A percentile compares a stretch with the other conserved stretches of the same genome.
These are phyloP conservation scores for Aspergillus sp. DNA, from an alignment of 2,329 filamentous ascomycete species.

Conservation along the genomic window DNA sequence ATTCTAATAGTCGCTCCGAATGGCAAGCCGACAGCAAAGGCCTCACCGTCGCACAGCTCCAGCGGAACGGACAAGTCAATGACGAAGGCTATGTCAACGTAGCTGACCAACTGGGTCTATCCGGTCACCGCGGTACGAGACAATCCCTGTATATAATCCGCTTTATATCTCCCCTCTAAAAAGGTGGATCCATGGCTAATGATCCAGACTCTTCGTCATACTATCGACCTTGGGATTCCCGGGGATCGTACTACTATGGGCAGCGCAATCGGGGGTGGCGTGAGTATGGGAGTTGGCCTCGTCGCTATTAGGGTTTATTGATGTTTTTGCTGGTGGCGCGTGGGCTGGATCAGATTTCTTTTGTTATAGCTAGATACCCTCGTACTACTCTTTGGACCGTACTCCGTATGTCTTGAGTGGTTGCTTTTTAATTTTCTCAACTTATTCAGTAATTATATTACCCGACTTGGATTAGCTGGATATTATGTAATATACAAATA, in stretches of 20 bases:
- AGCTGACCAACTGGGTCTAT: constrained; percentile 34
- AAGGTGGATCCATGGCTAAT: not conserved
- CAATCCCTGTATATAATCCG: constrained; percentile 12
- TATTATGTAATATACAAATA: too few relatives aligned
- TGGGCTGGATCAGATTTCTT: too few relatives aligned
- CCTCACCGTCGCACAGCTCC: constrained; percentile 25
- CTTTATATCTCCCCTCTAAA: constrained; percentile 1
- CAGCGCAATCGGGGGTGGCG: constrained; percentile 3
- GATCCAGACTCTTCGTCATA: constrained; percentile 34
- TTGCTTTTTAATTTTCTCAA: too few relatives aligned
- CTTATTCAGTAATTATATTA: too few relatives aligned
- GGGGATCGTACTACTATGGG: constrained; percentile 16
- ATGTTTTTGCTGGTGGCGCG: too few relatives aligned
- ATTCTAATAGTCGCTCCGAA: constrained; percentile 26
- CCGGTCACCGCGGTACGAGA: constrained; percentile 30
- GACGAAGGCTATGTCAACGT: constrained; percentile 41
- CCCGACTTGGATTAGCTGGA: too few relatives aligned
- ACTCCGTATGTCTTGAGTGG: too few relatives aligned
- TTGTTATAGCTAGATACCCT: too few relatives aligned
- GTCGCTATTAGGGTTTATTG: too few relatives aligned
- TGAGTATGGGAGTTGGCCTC: too few relatives aligned
- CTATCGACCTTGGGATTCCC: constrained; percentile 30
- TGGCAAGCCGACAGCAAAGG: constrained; percentile 31
- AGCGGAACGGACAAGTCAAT: constrained; percentile 18
- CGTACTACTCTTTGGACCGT: too few relatives aligned